Conservation (phyloP, 2,329 filamentous ascomycete species). For the Colletotrichum somersetense region DNA sequence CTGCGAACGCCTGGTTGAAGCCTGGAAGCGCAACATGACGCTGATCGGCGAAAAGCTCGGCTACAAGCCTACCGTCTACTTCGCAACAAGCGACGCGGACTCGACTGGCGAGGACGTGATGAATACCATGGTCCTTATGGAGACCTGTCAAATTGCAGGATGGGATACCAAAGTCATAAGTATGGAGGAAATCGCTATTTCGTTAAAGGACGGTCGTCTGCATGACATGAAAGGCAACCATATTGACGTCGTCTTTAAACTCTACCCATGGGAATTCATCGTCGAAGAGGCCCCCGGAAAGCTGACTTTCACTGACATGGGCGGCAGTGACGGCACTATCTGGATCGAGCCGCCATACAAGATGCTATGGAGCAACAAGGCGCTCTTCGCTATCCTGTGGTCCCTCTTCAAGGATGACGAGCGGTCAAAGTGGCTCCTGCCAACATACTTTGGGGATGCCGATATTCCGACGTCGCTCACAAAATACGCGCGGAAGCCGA, state of each 20-base stretch:
- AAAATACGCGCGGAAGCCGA: conserved; percentile 22
- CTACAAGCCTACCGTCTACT: conserved; percentile 12
- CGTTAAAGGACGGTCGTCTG: not conserved
- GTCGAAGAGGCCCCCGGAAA: not conserved
- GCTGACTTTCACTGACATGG: conserved; percentile 21
- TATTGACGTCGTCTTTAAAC: conserved; percentile 21
- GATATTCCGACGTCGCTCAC: not conserved
- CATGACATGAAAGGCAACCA: conserved; percentile 7
- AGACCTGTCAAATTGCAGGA: conserved; percentile 21
- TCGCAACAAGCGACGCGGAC: not conserved
- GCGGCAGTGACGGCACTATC: conserved; percentile 1
- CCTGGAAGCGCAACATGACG: conserved; percentile 20
- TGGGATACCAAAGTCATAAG: conserved; percentile 9
- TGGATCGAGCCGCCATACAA: conserved; percentile 31
- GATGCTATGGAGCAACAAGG: conserved; percentile 26
- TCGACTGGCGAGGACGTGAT: not conserved
- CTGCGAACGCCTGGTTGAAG: not conserved
- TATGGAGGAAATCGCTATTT: conserved; percentile 5
- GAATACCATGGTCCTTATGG: conserved; percentile 19
- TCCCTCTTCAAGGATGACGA: conserved; percentile 24
- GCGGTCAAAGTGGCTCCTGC: conserved; percentile 17
- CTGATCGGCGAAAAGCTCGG: conserved; percentile 4
- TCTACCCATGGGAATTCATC: conserved; percentile 25
- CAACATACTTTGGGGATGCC: conserved; percentile 16
- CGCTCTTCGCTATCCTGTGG: conserved; percentile 19